Base-by-base conservation (phyloP, 805 yeast species). In the Brettanomyces bruxellensis region DNA sequence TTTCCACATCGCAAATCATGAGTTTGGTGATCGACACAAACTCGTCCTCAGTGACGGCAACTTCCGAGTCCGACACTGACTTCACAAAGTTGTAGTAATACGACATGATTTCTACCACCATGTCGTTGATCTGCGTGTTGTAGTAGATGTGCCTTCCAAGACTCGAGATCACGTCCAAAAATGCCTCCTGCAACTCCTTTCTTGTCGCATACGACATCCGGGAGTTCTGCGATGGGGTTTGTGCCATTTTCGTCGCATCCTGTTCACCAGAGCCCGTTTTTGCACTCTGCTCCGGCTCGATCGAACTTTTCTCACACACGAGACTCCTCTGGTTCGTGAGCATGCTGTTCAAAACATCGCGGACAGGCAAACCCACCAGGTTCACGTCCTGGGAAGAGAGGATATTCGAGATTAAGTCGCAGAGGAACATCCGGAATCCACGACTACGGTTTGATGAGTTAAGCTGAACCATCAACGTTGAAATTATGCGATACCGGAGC, bases 291-390 rank as follows among this genome's bases (percentile, higher is more conserved):
- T 18, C 18, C 18, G 18, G 18, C 18, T 18, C 18, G 18, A 2
- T 28, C 11, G 11, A 28, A 9, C 32, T 28, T 9, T 28, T 28
- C 2, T 58, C 55, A 9, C 61, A 14, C 6, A 61, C 50, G 39
- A 55, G 48, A 13, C 53, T 47, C 9, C 59, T 57, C 55, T 83
- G 86, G 41, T 78, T 68, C 9, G 64, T 59, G 39, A 84, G 62
- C 5, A 85, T 58, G 47, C 74, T 78, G 50, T 81, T 78, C 59
- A 85, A 71, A 36, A 86, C 75, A 60, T 90, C 98, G 36, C 88
- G 71, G 5, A 89, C 85, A 9, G 96, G 84, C 40, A 93, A 68
- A 0, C 97, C 97, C 50, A 89, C 83, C 73, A 91, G 78, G 60
- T 84, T 87, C 38, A 87, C 87, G 37, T 81, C 81, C 40, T 57